Conservation (phyloP, 345 rosid species). For the Sonneratia alba region DNA sequence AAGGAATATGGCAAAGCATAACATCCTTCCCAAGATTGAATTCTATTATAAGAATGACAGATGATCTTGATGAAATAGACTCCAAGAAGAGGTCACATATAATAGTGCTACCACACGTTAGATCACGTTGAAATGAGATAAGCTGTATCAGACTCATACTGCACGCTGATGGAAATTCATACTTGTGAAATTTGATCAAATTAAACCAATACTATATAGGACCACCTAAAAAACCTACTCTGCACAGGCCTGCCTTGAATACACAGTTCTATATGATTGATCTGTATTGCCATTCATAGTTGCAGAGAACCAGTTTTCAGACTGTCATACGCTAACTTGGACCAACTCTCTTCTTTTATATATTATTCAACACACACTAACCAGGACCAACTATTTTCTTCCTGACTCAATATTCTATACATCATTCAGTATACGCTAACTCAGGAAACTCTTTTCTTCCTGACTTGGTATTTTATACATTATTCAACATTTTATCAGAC, state of each 20-base stretch:
- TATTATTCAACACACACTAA: not conserved
- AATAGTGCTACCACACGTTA: not conserved
- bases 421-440: not conserved
- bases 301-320: constrained; percentile 1
- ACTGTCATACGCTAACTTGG: not conserved
- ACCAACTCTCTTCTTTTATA: not conserved
- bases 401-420: too few species aligned
- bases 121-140: not conserved
- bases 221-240: too few species aligned
- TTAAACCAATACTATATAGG: too few species aligned
- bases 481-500: not conserved
- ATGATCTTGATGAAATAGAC: not conserved
- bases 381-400: not conserved
- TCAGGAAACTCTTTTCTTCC: not conserved
- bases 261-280: not conserved
- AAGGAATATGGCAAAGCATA: not conserved
- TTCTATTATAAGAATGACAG: not conserved
- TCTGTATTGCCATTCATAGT: not conserved
- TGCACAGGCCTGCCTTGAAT: not conserved
- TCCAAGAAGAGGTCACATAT: not conserved
- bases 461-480: not conserved
- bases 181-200: too few species aligned
- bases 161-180: not conserved
- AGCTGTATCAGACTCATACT: not conserved
- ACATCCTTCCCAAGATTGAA: not conserved